These are phyloP conservation scores for Mycena indigotica DNA, from an alignment of 768 basidiomycete genomes.

Conservation along the genomic window DNA sequence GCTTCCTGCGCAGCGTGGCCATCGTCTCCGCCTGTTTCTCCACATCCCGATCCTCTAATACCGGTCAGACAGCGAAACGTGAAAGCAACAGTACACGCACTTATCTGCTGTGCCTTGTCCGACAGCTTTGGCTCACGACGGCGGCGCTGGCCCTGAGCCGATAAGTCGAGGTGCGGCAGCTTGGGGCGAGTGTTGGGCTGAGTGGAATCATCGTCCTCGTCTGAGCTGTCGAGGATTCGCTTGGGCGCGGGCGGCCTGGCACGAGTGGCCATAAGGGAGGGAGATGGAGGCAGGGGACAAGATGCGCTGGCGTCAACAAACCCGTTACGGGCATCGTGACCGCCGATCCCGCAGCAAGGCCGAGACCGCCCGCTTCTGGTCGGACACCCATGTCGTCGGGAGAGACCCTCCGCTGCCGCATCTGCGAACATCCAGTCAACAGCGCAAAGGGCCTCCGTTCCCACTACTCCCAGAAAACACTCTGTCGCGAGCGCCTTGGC, in stretches of 20 bases:
- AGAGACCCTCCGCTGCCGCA: neutral
- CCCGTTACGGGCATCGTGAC: neutral
- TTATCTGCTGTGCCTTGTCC: neutral
- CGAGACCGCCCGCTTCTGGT: neutral
- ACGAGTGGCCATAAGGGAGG: neutral
- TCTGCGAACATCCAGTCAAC: slow-evolving; percentile 1
- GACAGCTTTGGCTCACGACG: neutral
- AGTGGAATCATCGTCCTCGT: neutral
- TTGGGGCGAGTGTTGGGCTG: neutral
- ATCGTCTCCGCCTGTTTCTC: too few relatives aligned
- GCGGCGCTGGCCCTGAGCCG: neutral
- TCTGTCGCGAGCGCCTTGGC: slow-evolving; percentile 2
- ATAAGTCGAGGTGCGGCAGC: neutral
- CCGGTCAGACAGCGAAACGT: too few relatives aligned
- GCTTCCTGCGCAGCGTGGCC: neutral
- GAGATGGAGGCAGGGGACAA: neutral
- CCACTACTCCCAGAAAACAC: slow-evolving; percentile 2
- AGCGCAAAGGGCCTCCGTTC: neutral
- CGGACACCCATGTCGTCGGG: neutral
- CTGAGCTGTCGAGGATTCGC: neutral
- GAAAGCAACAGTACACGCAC: too few relatives aligned
- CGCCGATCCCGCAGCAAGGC: neutral
- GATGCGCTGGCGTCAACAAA: neutral
- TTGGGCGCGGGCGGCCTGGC: too few relatives aligned
- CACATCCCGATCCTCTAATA: too few relatives aligned